These are phyloP conservation scores for Cercophora sp. DNA, from an alignment of 495 filamentous ascomycete species.

Conservation along the genomic window DNA sequence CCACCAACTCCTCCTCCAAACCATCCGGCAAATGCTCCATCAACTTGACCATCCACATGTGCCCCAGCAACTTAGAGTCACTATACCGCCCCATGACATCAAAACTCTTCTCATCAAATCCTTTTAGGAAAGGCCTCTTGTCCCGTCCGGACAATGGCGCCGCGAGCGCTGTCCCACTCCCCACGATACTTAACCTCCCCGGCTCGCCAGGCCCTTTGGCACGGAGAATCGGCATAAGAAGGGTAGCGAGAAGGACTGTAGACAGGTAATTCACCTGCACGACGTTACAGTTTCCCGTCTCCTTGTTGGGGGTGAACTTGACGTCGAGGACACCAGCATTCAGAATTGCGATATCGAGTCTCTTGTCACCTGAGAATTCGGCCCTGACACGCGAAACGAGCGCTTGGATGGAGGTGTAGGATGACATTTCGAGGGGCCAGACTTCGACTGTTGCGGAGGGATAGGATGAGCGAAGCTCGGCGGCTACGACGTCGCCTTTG, in stretches of 20 bases:
- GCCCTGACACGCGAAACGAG: conserved; percentile 36
- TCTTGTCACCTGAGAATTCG: conserved; percentile 17
- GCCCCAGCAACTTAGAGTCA: conserved; percentile 36
- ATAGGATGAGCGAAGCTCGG: conserved; percentile 2
- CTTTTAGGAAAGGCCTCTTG: conserved; percentile 22
- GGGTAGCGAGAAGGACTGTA: conserved; percentile 38
- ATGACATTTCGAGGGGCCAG: conserved; percentile 50
- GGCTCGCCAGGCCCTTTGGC: conserved; percentile 22
- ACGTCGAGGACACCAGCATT: conserved; percentile 40
- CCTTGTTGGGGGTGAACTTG: conserved; percentile 14
- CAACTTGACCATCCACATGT: conserved; percentile 31
- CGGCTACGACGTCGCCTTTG: conserved; percentile 14
- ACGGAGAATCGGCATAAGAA: conserved; percentile 29
- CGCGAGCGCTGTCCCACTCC: not conserved
- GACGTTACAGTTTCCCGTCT: conserved; percentile 36
- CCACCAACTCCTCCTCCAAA: conserved; percentile 31
- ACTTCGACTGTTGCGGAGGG: conserved; percentile 37
- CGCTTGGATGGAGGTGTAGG: conserved; percentile 35
- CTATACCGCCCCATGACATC: conserved; percentile 24
- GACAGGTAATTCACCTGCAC: conserved; percentile 53
- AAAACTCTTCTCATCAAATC: conserved; percentile 27
- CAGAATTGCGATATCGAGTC: conserved; percentile 45
- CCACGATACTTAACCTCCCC: not conserved
- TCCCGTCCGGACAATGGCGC: not conserved
- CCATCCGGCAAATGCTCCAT: conserved; percentile 15